These are phyloP conservation scores for Pyrrhoderma noxium DNA, from an alignment of 1,284 basidiomycete species.

Conservation along the genomic window DNA sequence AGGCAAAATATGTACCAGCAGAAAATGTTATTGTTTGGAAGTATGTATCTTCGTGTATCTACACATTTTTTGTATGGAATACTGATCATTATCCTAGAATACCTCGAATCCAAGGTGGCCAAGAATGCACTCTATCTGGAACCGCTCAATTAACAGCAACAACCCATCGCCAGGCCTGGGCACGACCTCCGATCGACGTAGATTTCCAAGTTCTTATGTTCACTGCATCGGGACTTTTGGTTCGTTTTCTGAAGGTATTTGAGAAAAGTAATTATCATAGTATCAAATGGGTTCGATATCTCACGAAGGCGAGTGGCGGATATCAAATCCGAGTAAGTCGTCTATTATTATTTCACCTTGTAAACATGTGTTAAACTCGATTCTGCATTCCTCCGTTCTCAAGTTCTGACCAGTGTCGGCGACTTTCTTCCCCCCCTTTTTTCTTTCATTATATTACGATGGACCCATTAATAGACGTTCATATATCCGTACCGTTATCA, in stretches of 20 bases:
- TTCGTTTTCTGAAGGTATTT: slow-evolving; percentile 96
- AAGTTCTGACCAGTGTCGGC: neutral
- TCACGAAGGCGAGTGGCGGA: slow-evolving; percentile 80
- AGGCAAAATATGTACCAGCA: slow-evolving; percentile 93
- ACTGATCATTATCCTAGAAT: slow-evolving; percentile 48
- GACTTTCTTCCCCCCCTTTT: neutral
- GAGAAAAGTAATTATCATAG: slow-evolving; percentile 93
- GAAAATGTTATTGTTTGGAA: slow-evolving; percentile 98
- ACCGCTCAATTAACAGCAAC: slow-evolving; percentile 81
- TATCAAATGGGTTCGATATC: slow-evolving; percentile 88
- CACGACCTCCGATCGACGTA: slow-evolving; percentile 92
- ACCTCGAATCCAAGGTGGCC: slow-evolving; percentile 85
- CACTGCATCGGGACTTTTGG: slow-evolving; percentile 91
- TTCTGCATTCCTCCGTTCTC: neutral
- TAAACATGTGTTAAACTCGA: neutral
- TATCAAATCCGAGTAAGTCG: slow-evolving; percentile 77
- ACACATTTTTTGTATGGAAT: slow-evolving; percentile 1
- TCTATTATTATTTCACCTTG: neutral
- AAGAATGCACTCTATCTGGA: slow-evolving; percentile 83
- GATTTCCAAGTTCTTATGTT: slow-evolving; percentile 99
- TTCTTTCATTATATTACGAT: too few relatives aligned
- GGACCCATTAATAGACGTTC: too few relatives aligned
- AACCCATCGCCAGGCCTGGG: slow-evolving; percentile 91
- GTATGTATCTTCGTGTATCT: slow-evolving; percentile 43
- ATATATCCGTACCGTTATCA: too few relatives aligned